Evolutionary conservation across 352 stramenopile species (phyloP).

Genomic region (Globisporangium megalacanthum): DNA sequence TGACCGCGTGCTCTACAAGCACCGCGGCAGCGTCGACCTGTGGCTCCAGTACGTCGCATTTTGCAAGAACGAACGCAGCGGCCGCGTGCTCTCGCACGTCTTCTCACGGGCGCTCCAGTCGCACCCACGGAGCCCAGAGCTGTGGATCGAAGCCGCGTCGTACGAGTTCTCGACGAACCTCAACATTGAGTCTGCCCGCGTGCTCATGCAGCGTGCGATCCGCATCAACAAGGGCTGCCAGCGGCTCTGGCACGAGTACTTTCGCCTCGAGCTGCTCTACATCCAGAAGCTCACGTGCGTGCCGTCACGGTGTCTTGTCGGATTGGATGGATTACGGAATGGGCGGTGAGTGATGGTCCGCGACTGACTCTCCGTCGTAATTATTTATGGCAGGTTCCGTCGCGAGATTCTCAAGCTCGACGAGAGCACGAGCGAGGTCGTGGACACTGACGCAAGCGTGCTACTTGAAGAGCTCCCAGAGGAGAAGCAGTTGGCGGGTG

Average conservation of each 20-base stretch:
- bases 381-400: constrained; percentile 33
- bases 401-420: constrained; percentile 77
- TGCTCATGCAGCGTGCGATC: constrained; percentile 91
- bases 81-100: constrained; percentile 64
- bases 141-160: constrained; percentile 89
- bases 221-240: constrained; percentile 79
- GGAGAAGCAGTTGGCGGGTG: constrained; percentile 26
- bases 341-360: not conserved
- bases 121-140: constrained; percentile 75
- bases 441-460: constrained; percentile 30
- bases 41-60: constrained; percentile 91
- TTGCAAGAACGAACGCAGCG: constrained; percentile 66
- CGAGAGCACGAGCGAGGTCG: constrained; percentile 17
- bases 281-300: constrained; percentile 80
- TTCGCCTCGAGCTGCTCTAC: constrained; percentile 87
- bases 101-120: constrained; percentile 86
- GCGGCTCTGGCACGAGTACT: constrained; percentile 90
- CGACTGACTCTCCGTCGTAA: not conserved
- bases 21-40: constrained; percentile 83
- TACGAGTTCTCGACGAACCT: constrained; percentile 88
- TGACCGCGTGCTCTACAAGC: constrained; percentile 83
- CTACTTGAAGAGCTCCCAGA: constrained; percentile 57
- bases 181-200: constrained; percentile 81
- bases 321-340: not conserved
- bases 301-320: not conserved